These are phyloP conservation scores for Lentinula guzmanii DNA, from an alignment of 768 basidiomycete species.

Conservation along the genomic window DNA sequence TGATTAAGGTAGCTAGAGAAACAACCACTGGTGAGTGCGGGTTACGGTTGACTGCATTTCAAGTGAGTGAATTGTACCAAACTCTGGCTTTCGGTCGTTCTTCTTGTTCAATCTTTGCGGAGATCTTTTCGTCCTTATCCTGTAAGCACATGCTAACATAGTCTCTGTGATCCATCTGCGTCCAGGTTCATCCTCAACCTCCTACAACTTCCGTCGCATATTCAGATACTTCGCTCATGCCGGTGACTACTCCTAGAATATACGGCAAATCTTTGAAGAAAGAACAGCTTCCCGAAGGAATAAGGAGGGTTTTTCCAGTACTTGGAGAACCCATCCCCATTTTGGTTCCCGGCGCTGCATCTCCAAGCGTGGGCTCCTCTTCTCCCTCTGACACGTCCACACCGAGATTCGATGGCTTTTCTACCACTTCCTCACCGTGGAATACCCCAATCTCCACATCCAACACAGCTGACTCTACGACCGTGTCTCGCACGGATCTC, in stretches of 20 bases:
- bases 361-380: not conserved
- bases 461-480: conserved; percentile 11
- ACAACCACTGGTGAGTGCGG: conserved; percentile 78
- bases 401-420: not conserved
- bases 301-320: conserved; percentile 74
- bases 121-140: too few species aligned
- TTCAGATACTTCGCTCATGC: conserved; percentile 46
- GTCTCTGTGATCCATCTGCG: not conserved
- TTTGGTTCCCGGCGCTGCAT: not conserved
- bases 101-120: not conserved
- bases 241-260: conserved; percentile 59
- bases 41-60: conserved; percentile 82
- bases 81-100: too few species aligned
- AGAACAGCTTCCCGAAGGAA: conserved; percentile 67
- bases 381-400: not conserved
- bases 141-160: too few species aligned
- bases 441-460: not conserved
- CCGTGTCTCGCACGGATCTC: conserved; percentile 15
- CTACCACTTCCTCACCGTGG: not conserved
- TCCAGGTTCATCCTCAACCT: conserved; percentile 4
- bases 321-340: not conserved
- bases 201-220: conserved; percentile 30
- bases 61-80: conserved; percentile 41
- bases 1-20: conserved; percentile 61
- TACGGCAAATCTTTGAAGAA: conserved; percentile 76